A percentile compares a stretch with the other conserved stretches of the same genome.
Conservation (phyloP, 345 rosid genomes). For the Garcia nutans region DNA sequence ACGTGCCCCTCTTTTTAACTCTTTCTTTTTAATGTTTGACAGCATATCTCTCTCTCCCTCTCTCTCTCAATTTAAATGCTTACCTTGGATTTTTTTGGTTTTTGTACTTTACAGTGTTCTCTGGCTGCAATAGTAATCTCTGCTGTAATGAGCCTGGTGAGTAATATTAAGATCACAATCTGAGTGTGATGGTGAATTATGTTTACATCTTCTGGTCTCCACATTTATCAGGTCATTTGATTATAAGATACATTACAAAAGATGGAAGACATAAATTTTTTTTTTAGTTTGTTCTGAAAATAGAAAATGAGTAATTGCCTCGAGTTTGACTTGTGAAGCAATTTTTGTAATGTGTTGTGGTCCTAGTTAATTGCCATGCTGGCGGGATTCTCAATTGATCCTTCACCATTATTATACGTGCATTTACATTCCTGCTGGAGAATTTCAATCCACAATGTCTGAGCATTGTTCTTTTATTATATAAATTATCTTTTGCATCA, state of each 20-base stretch:
- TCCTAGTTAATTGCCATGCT: not conserved
- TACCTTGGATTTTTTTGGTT: constrained; percentile 23
- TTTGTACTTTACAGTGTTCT: constrained; percentile 67
- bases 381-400: not conserved
- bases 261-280: not conserved
- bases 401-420: not conserved
- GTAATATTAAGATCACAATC: constrained; percentile 20
- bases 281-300: not conserved
- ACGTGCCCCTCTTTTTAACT: not conserved
- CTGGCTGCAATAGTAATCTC: constrained; percentile 94
- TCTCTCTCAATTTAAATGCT: constrained; percentile 20
- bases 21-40: not conserved
- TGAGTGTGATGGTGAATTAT: not conserved
- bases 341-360: not conserved
- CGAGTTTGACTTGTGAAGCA: not conserved
- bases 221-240: not conserved
- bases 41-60: not conserved
- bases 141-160: constrained; percentile 94
- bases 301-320: not conserved
- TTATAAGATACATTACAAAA: too few relatives aligned
- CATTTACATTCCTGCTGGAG: not conserved
- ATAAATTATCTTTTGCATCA: not conserved
- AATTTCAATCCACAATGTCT: too few relatives aligned
- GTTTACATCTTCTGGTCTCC: not conserved
- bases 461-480: not conserved